Evolutionary conservation across 2,329 filamentous ascomycete genomes (phyloP), one percentile per base, ranked within the genome.

Genomic region (Diplodia sapinea): DNA sequence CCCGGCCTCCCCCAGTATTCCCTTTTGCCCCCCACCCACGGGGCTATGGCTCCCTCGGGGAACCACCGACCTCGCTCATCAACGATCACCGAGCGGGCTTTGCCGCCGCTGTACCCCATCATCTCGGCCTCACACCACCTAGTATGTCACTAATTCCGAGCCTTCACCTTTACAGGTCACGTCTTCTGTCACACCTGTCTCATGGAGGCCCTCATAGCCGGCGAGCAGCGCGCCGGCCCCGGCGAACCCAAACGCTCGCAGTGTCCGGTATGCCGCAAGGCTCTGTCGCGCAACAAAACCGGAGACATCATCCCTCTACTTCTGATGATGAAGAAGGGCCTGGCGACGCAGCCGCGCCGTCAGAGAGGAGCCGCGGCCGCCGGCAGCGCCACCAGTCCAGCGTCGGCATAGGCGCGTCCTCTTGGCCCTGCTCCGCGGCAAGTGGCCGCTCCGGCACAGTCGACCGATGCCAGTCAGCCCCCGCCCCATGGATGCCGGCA

Each of bases 101-200:
- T 47, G 17, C 36, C 36, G 36, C 17, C 43, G 43, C 43, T 11
- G 43, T 47, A 11, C 29, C 51, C 23, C 17, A 40, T 38, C 33
- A 17, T 38, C 12, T 11, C 29, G 5, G 2, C 33, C 38, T 23
- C 52, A 65, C n/a, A 20, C 13, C 11, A 29, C 17, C n/a, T 20
- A 31, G 13, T 33, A 38, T 47, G 51, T 26, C 26, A 40, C 13
- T 47, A 29, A 26, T 31, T 23, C 40, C 56, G 23, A 13, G 20
- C 26, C 26, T 17, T 49, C 36, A 12, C 17, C 26, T 20, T n/a
- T 43, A 20, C 67, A 88, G 86, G 87, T 0, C 87, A 89, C 73
- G 79, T 89, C 29, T 89, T 89, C 75, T 89, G 87, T 74, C 87
- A 89, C 71, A 84, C 84, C 43, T 89, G 87, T 71, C 83, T 89